Evolutionary conservation across 176 grass and related monocot genomes (phyloP), one percentile per base, ranked within the genome.

Genomic region (Urochloa ruziziensis): DNA sequence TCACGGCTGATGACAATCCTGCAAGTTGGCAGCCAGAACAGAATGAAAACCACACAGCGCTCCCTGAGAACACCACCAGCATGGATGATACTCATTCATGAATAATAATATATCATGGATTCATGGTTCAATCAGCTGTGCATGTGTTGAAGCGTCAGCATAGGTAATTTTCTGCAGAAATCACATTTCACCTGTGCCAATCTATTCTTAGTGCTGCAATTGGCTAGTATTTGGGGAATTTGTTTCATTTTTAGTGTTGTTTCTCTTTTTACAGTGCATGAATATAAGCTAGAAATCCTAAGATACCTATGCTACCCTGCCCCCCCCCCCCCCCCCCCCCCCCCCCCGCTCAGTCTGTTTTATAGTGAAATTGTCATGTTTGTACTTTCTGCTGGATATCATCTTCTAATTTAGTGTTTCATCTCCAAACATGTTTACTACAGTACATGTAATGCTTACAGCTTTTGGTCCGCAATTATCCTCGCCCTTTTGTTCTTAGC

Each of bases 1-100:
- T 5, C 75, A 74, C 34, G 83, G 53, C 56, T 73, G 74, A 77
- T 54, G 70, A 47, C 10, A 73, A 74, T 77, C 67, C 86, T 67
- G 42, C 59, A 76, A 88, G 42, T 57, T 82, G 72, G 65, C 72
- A 91, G 47, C 53, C 89, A 28, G 81, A 62, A 63, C 71, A 75
- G 75, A 85, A 79, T 39, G 73, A 57, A 69, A 42, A 68, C 40
- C 86, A 69, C 76, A 83, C 81, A 78, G 24, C 88, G 39, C 86
- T 80, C 62, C 86, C 89, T 78, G 81, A 91, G 60, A 83, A 86
- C 80, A 94, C 84, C 54, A 87, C 51, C 32, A 87, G 58, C 32
- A 74, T 88, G 80, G 86, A 85, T 71, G 71, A 84, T 73, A 82
- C 70, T 33, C 54, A 76, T 23, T 74, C 82, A 57, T 96, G 84